phyloP scores from a whole-genome alignment of 2,329 filamentous ascomycete genomes.

The Gyromitra esculenta region DNA sequence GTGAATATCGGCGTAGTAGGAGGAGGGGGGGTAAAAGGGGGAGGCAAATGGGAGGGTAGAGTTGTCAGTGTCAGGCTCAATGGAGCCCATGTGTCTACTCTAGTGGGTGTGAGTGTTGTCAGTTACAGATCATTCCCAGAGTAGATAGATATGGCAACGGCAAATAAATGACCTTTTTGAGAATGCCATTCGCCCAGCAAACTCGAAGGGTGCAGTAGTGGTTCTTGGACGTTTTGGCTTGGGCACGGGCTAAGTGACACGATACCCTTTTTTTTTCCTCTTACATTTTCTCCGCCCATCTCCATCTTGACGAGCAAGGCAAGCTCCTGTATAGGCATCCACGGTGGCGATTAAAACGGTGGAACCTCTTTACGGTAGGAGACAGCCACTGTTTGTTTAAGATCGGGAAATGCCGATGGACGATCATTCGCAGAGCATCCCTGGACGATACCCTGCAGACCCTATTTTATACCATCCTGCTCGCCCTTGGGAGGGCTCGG shows the following conservation, averaged over 20 bases:
- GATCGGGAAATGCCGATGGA: conserved; percentile 36
- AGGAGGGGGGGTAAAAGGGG: not conserved
- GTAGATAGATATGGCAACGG: not conserved
- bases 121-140: not conserved
- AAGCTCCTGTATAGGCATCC: too few relatives aligned
- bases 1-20: not conserved
- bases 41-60: not conserved
- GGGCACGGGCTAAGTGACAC: too few relatives aligned
- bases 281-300: too few relatives aligned
- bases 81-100: not conserved
- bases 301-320: too few relatives aligned
- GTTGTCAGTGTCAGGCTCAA: not conserved
- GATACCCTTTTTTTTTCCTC: too few relatives aligned
- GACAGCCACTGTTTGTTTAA: not conserved
- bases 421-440: conserved; percentile 24
- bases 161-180: not conserved
- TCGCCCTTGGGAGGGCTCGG: conserved; percentile 8
- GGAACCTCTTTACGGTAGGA: conserved; percentile 42
- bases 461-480: not conserved
- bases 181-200: not conserved
- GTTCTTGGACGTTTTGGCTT: too few relatives aligned
- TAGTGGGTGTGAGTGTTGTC: not conserved
- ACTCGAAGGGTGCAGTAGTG: too few relatives aligned
- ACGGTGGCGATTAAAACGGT: conserved; percentile 17
- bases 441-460: not conserved